Base-by-base conservation (phyloP, 2,329 filamentous ascomycete genomes). In the Phoma sp. region DNA sequence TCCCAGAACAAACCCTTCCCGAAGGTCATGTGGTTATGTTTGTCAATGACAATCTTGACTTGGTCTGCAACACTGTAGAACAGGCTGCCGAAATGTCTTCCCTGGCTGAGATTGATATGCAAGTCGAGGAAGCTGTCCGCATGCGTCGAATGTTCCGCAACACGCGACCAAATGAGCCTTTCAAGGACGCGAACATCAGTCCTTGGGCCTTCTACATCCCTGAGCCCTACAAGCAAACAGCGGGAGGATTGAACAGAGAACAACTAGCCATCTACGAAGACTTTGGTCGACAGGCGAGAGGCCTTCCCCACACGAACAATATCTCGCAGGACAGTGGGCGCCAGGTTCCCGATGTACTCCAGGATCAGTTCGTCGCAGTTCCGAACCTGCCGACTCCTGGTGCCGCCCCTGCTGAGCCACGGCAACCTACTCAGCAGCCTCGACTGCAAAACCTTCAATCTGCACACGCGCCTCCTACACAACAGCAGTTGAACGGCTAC, bases 1-100 rank as follows among this genome's bases (percentile, higher is more conserved):
- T 85, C 36, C 83, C 82, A 2, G 83, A 86, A 48, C 85, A 88
- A 65, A 90, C 91, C 15, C 84, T 99, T 58, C 92, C 95, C 0
- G 95, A 99, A 77, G 95, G 95, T 6, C 91, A 95, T 29, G 95
- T 99, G 58, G 85, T 98, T 52, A 97, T 99, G 91, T 98, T 96
- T 76, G 94, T 99, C 58, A 99, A 98, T 74, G 94, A 96, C 62
- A 99, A 99, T 73, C 84, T 99, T 27, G 95, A 99, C 65, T 84
- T 92, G 36, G 94, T 96, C 41, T 98, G 95, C 71, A 89, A 86
- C 65, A 91, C 97, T 60, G 96, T 99, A 40, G 95, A 99, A 76
- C 92, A 95, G 75, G 93, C 95, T 47, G 96, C 95, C 3, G 94
- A 98, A 74, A 91, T 96, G 69, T 90, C 94, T 58, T 95, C 95